These are phyloP conservation scores for Tuber melanosporum DNA, from an alignment of 495 filamentous ascomycete genomes.

Conservation along the genomic window DNA sequence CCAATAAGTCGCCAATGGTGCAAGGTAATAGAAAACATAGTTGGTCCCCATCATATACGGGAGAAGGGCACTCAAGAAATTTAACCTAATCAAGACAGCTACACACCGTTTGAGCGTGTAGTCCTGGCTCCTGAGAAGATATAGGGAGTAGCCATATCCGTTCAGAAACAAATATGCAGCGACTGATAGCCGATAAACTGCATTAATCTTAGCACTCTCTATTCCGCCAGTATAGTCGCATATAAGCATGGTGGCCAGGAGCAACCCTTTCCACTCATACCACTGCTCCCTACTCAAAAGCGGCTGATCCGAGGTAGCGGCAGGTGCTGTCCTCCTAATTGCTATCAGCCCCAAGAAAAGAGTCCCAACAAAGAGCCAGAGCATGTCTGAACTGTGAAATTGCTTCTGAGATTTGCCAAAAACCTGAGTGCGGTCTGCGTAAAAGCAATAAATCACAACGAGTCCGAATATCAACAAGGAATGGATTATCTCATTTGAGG, in stretches of 20 bases:
- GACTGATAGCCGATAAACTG: slow-evolving; percentile 55
- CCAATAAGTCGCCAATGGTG: slow-evolving; percentile 56
- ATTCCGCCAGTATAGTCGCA: slow-evolving; percentile 53
- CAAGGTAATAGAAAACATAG: slow-evolving; percentile 57
- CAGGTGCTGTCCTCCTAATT: slow-evolving; percentile 37
- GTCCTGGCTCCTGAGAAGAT: slow-evolving; percentile 51
- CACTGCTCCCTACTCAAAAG: slow-evolving; percentile 53
- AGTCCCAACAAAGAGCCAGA: slow-evolving; percentile 40
- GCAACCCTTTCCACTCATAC: slow-evolving; percentile 61
- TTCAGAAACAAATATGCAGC: slow-evolving; percentile 58
- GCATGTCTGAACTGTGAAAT: slow-evolving; percentile 46
- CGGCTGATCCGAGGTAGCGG: slow-evolving; percentile 12
- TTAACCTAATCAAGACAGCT: slow-evolving; percentile 51
- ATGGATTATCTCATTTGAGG: slow-evolving; percentile 24
- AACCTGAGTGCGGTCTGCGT: slow-evolving; percentile 52
- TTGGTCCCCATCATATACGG: slow-evolving; percentile 55
- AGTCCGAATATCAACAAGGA: slow-evolving; percentile 44
- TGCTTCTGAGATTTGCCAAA: slow-evolving; percentile 55
- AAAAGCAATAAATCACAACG: slow-evolving; percentile 50
- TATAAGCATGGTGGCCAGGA: slow-evolving; percentile 55
- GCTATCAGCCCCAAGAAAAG: slow-evolving; percentile 45
- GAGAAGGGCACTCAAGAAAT: slow-evolving; percentile 51
- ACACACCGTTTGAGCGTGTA: slow-evolving; percentile 51
- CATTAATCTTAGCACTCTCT: slow-evolving; percentile 46
- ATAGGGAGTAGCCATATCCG: slow-evolving; percentile 55